A percentile compares a stretch with the other conserved stretches of the same genome.
Evolutionary conservation across 192 early-diverging fungal genomes (phyloP).

Genomic region (Umbelopsis isabellina): DNA sequence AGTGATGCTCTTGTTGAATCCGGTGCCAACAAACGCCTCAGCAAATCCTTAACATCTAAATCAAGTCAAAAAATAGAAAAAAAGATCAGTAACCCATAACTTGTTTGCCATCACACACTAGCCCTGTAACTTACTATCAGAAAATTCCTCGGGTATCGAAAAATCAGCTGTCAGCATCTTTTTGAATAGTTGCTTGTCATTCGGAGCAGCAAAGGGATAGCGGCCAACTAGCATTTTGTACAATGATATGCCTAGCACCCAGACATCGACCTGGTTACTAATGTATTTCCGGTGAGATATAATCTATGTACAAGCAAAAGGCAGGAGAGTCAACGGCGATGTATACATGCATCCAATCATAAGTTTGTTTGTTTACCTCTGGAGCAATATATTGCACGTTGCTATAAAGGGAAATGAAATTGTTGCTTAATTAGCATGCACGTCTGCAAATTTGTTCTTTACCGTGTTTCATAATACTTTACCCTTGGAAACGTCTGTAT

Average conservation of each 20-base stretch:
- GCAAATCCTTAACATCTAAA: constrained; percentile 41
- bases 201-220: constrained; percentile 49
- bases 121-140: constrained; percentile 27
- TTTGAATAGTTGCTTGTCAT: constrained; percentile 33
- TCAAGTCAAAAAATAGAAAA: no score
- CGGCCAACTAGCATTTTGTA: constrained; percentile 71
- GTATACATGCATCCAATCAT: no score
- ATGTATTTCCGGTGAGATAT: constrained; percentile 17
- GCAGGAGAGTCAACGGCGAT: no score
- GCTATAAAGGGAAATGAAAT: background rate
- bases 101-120: background rate
- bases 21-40: constrained; percentile 38
- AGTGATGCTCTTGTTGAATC: constrained; percentile 37
- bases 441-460: background rate
- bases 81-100: background rate
- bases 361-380: background rate
- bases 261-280: constrained; percentile 63
- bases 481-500: constrained; percentile 18
- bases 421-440: background rate
- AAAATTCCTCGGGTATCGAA: constrained; percentile 25
- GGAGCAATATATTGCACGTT: constrained; percentile 17
- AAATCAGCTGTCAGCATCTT: constrained; percentile 39
- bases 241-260: constrained; percentile 88
- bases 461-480: background rate
- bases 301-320: background rate